These are phyloP conservation scores for Protomyces inouyei DNA, from an alignment of 1,139 yeast species.

Conservation along the genomic window DNA sequence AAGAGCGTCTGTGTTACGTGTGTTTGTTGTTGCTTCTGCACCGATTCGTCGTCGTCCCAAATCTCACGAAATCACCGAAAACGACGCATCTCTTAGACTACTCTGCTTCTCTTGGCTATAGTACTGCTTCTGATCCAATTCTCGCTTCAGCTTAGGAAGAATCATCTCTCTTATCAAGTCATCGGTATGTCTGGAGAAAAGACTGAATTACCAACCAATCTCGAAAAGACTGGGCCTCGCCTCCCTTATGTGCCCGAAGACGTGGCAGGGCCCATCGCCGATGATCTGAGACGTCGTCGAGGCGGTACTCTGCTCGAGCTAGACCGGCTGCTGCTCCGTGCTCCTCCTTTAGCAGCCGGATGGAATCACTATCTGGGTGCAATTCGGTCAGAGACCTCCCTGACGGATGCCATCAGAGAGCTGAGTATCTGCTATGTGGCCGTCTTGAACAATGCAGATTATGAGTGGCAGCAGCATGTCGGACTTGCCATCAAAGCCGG, in stretches of 20 bases:
- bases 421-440: conserved; percentile 20
- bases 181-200: neutral
- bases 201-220: neutral
- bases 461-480: conserved; percentile 24
- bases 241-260: conserved; percentile 12
- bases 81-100: neutral
- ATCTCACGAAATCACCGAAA: neutral
- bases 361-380: conserved; percentile 18
- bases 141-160: too few species aligned
- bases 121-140: too few species aligned
- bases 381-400: neutral
- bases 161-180: neutral
- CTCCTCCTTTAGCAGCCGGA: conserved; percentile 13
- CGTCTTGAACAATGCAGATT: conserved; percentile 14
- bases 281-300: conserved; percentile 11
- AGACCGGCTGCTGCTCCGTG: conserved; percentile 9
- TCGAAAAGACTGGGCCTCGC: neutral
- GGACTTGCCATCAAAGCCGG: conserved; percentile 12
- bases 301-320: conserved; percentile 10
- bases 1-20: neutral
- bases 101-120: too few species aligned
- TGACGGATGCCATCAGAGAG: neutral
- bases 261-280: neutral
- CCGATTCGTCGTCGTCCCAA: neutral
- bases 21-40: neutral